phyloP scores from a whole-genome alignment of 2,329 filamentous ascomycete genomes.

The Phyllosticta capitalensis region DNA sequence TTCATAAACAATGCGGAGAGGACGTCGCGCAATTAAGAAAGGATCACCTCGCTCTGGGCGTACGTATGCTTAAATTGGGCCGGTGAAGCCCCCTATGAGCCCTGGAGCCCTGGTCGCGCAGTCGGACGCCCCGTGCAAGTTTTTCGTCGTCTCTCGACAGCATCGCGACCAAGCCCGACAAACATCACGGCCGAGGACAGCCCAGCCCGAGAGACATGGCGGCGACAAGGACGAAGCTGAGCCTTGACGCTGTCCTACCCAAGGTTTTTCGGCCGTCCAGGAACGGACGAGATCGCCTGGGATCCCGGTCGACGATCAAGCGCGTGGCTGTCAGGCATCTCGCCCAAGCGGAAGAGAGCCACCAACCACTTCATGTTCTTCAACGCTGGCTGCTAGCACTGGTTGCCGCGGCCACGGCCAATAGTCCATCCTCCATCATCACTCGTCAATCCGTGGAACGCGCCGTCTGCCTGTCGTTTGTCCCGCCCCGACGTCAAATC shows the following conservation, averaged over 20 bases:
- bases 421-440: not conserved
- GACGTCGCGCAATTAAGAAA: conserved; percentile 10
- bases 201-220: not conserved
- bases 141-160: no score
- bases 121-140: not conserved
- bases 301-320: conserved; percentile 5
- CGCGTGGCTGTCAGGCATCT: conserved; percentile 7
- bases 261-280: not conserved
- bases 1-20: conserved; percentile 11
- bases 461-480: not conserved
- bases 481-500: no score
- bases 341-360: conserved; percentile 1
- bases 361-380: not conserved
- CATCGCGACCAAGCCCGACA: not conserved
- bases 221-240: not conserved
- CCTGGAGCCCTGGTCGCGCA: no score
- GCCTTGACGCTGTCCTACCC: not conserved
- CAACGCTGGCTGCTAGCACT: not conserved
- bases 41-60: conserved; percentile 1
- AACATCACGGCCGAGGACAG: not conserved
- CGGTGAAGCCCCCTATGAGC: not conserved
- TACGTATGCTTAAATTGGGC: conserved; percentile 8
- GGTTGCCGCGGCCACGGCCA: not conserved
- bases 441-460: not conserved
- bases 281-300: conserved; percentile 3